These are phyloP conservation scores for Gaeumannomyces tritici DNA, from an alignment of 2,329 filamentous ascomycete species.

Conservation along the genomic window DNA sequence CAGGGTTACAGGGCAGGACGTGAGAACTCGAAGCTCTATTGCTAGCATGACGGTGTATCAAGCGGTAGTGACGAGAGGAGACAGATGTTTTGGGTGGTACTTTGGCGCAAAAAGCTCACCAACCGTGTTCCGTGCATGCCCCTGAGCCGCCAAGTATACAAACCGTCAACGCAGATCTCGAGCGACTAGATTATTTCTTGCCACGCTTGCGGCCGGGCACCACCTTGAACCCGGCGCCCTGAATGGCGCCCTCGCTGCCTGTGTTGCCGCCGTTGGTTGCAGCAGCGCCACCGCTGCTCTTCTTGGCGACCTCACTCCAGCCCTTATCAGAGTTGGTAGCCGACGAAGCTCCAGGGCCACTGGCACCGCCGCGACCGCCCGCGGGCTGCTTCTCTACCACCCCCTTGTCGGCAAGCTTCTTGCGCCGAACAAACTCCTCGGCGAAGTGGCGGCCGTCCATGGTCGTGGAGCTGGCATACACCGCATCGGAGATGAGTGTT, in stretches of 20 bases:
- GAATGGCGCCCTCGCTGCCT: constrained; percentile 24
- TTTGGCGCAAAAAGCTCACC: not conserved
- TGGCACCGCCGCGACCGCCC: constrained; percentile 39
- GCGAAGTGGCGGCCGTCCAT: constrained; percentile 91
- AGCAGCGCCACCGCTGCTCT: constrained; percentile 36
- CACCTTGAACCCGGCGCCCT: constrained; percentile 67
- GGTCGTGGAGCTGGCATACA: constrained; percentile 78
- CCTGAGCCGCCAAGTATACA: not conserved
- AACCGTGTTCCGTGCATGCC: not conserved
- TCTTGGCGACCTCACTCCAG: constrained; percentile 98
- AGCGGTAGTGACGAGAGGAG: not conserved
- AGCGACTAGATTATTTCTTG: constrained; percentile 48
- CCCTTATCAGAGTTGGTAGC: constrained; percentile 35
- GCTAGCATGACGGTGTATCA: not conserved
- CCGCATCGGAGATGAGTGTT: constrained; percentile 78
- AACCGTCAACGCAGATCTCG: not conserved
- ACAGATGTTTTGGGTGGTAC: not conserved
- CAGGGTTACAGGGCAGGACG: not conserved
- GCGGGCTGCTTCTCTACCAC: constrained; percentile 64
- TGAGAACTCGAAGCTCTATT: not conserved
- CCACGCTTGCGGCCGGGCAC: constrained; percentile 90
- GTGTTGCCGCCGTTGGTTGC: constrained; percentile 22
- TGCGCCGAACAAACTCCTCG: constrained; percentile 87
- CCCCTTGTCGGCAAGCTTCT: constrained; percentile 87
- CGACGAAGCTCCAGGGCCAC: constrained; percentile 17